Evolutionary conservation across 495 filamentous ascomycete species (phyloP), one percentile per base, ranked within the genome.

Genomic region (Hyaloscypha bicolor): DNA sequence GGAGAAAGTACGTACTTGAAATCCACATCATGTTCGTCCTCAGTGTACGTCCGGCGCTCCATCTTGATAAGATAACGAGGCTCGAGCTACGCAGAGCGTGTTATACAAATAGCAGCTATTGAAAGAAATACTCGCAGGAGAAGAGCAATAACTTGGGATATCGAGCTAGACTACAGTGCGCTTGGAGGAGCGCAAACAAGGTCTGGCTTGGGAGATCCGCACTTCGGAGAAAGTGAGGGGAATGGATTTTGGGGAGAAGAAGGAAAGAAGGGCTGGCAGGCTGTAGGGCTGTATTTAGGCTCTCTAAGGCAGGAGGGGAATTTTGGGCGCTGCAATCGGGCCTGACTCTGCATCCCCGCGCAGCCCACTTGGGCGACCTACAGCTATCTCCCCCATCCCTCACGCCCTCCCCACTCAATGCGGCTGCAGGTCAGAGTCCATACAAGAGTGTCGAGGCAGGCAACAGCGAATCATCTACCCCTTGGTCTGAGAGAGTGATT

Each of bases 11-110:
- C 30, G 37, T 60, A 65, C 67, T 37, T 56, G 39, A 69, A 69
- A 48, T 69, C 67, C 11, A 69, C 32, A 42, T 65, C 62, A 19
- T 69, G 37, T 52, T 69, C 67, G 35, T 69, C 67, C 37, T 60
- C 66, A 37, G 35, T 37, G 3, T 62, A n/a, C 35, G 22, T 42
- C 29, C 37, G 37, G 30, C 37, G 35, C 19, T 48, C 60, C 60
- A 62, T 62, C 12, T 37, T 62, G 35, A 48, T 30, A 0, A 30
- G 35, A 37, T 19, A 62, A 4, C 9, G 32, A 45, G 45, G 21
- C 35, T 0, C 19, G 31, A 31, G 55, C 55, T 30, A 3, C 55
- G 31, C 1, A 22, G 11, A 31, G 55, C 55, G 55, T 57, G 55
- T 21, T 25, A 57, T 57, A 57, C 31, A 30, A 30, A 57, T 30